Base-by-base conservation (phyloP, 176 grass and related monocot genomes). In the Oryza brachyantha region DNA sequence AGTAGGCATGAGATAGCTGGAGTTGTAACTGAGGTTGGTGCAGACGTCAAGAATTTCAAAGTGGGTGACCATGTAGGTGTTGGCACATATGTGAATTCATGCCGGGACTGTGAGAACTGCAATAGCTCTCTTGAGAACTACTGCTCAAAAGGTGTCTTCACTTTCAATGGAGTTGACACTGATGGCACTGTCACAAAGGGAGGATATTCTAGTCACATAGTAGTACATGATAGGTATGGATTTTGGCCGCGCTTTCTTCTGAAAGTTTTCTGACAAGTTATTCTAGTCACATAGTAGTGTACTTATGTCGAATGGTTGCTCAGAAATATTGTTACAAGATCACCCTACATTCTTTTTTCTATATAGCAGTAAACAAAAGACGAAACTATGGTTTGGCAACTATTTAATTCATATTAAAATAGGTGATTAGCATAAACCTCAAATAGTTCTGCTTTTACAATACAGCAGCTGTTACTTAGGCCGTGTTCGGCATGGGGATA, bases 1-100 rank as follows among this genome's bases (percentile, higher is more conserved):
- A 64, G 29, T 73, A 96, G 93, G 82, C 93, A 96, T 74, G 93
- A 96, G 73, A 96, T 96, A 63, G 68, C 72, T 78, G 93, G 93
- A 74, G 75, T 92, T 66, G 90, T 96, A 43, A 90, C 61, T 22
- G 79, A 89, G 77, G 87, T 88, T 60, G 93, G 93, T 81, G 78
- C 90, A 8, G 79, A 86, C 29, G 90, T 92, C 63, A 70, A 84
- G 19, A 32, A 21, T 21, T 86, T 90, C 75, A 92, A 90, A 83
- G 78, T 75, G 42, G 93, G 94, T 12, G 91, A 97, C 36, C 59
- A 83, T 77, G 84, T 91, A 54, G 91, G 81, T 37, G 88, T 97
- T 0, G 91, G 94, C 25, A 93, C 88, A 2, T 81, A 75, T 70
- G 91, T 97, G 22, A 81, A 91, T 32, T 87, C 94, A 46, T 97